Evolutionary conservation across 805 yeast genomes (phyloP).

Genomic region (Hanseniaspora occidentalis): DNA sequence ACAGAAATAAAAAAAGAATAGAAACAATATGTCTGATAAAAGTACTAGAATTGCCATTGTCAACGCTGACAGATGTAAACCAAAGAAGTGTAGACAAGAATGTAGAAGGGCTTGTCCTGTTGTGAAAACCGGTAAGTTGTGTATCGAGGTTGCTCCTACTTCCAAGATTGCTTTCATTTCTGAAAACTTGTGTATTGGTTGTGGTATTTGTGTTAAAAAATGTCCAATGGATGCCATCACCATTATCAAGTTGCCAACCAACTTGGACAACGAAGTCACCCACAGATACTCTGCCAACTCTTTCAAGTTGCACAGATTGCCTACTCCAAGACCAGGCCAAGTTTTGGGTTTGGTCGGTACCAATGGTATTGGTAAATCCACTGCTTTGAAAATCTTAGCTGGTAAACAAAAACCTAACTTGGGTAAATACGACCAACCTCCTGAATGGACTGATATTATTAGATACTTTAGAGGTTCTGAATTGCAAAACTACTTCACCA

Average conservation of each 20-base stretch:
- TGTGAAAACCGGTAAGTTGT: constrained; percentile 91
- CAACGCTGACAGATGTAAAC: constrained; percentile 88
- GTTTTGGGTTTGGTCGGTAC: constrained; percentile 96
- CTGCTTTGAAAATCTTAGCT: constrained; percentile 91
- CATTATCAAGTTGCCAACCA: constrained; percentile 93
- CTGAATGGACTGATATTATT: constrained; percentile 92
- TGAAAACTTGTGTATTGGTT: constrained; percentile 91
- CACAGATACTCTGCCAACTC: constrained; percentile 97
- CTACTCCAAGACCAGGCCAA: constrained; percentile 98
- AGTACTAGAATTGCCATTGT: constrained; percentile 92
- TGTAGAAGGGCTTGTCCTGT: constrained; percentile 97
- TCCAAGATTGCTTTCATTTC: constrained; percentile 90
- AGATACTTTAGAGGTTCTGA: constrained; percentile 92
- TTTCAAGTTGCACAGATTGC: constrained; percentile 91
- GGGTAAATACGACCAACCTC: constrained; percentile 91
- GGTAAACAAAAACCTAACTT: constrained; percentile 96
- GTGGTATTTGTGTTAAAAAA: constrained; percentile 98
- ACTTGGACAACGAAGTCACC: constrained; percentile 82
- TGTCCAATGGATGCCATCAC: constrained; percentile 97
- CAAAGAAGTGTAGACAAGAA: constrained; percentile 97
- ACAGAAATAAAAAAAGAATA: no score
- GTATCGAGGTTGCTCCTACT: constrained; percentile 90
- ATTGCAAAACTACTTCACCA: constrained; percentile 90
- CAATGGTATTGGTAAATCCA: constrained; percentile 97
- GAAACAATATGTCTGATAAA: constrained; percentile 26